Conservation (phyloP, 148 eudicot species). For the Silene uniflora region DNA sequence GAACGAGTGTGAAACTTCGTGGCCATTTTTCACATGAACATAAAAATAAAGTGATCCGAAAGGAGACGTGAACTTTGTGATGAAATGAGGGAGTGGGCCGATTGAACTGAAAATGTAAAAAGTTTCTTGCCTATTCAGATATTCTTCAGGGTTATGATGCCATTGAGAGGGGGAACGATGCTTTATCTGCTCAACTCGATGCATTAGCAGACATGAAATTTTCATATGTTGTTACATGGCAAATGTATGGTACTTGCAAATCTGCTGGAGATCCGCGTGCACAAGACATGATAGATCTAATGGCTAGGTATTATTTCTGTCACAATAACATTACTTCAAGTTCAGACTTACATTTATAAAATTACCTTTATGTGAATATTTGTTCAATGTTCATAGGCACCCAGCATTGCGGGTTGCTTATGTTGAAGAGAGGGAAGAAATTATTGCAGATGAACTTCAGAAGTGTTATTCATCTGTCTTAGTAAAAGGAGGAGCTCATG, state of each 20-base stretch:
- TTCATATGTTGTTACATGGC: conserved; percentile 78
- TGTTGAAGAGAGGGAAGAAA: conserved; percentile 85
- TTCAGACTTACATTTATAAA: background rate
- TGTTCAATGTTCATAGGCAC: conserved; percentile 43
- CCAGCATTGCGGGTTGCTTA: conserved; percentile 92
- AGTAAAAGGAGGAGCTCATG: conserved; percentile 82
- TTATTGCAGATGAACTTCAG: conserved; percentile 20
- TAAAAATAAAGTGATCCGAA: no score
- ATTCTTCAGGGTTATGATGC: conserved; percentile 82
- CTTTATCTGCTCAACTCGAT: conserved; percentile 80
- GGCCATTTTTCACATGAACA: no score
- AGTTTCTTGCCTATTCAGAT: conserved; percentile 39
- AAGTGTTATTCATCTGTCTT: conserved; percentile 78
- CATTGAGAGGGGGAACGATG: conserved; percentile 58
- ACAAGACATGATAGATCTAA: conserved; percentile 69
- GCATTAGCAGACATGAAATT: conserved; percentile 91
- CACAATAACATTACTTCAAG: background rate
- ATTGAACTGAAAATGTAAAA: conserved; percentile 2
- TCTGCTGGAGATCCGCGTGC: conserved; percentile 79
- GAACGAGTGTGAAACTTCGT: no score
- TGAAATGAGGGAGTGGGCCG: no score
- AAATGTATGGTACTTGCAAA: conserved; percentile 79
- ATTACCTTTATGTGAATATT: background rate
- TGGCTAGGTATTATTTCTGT: conserved; percentile 51
- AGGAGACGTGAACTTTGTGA: no score